Percentiles rank a stretch among this genome's conserved stretches.
Conservation (phyloP, 2,329 filamentous ascomycete genomes). For the Lasiodiplodia citricola region DNA sequence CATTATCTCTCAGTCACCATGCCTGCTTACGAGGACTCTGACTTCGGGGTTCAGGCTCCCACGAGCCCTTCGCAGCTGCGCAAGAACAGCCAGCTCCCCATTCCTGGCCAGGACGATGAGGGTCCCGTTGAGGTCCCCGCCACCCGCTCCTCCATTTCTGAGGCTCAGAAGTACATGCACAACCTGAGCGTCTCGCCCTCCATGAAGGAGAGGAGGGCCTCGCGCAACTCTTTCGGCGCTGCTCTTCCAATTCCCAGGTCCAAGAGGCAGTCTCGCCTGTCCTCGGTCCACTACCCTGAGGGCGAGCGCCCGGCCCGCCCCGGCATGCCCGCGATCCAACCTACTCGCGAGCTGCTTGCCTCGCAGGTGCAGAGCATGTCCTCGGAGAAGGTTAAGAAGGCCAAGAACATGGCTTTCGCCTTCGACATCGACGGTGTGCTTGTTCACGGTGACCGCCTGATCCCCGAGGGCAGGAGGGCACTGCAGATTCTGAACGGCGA, state of each 20-base stretch:
- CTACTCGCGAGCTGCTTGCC: constrained; percentile 70
- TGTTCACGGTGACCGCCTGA: constrained; percentile 73
- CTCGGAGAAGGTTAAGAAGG: constrained; percentile 67
- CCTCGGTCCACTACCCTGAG: constrained; percentile 60
- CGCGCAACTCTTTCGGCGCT: constrained; percentile 77
- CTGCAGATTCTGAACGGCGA: constrained; percentile 76
- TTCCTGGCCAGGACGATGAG: constrained; percentile 51
- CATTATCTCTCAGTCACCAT: constrained; percentile 50
- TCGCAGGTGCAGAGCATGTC: constrained; percentile 73
- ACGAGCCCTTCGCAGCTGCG: constrained; percentile 33
- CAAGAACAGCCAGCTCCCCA: constrained; percentile 42
- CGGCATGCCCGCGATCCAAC: constrained; percentile 64
- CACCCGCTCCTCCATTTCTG: constrained; percentile 69
- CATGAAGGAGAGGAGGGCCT: constrained; percentile 69
- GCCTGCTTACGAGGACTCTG: constrained; percentile 65
- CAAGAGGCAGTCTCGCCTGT: constrained; percentile 71
- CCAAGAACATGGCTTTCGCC: constrained; percentile 82
- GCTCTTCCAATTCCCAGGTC: constrained; percentile 74
- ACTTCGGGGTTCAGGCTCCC: constrained; percentile 53
- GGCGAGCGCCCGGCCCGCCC: constrained; percentile 56
- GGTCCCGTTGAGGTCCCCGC: constrained; percentile 68
- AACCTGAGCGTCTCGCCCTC: constrained; percentile 71
- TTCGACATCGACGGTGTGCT: constrained; percentile 81
- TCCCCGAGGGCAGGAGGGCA: constrained; percentile 69
- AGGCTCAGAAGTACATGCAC: constrained; percentile 74